Conservation (phyloP, 2,329 filamentous ascomycete species). For the Alternaria panax region DNA sequence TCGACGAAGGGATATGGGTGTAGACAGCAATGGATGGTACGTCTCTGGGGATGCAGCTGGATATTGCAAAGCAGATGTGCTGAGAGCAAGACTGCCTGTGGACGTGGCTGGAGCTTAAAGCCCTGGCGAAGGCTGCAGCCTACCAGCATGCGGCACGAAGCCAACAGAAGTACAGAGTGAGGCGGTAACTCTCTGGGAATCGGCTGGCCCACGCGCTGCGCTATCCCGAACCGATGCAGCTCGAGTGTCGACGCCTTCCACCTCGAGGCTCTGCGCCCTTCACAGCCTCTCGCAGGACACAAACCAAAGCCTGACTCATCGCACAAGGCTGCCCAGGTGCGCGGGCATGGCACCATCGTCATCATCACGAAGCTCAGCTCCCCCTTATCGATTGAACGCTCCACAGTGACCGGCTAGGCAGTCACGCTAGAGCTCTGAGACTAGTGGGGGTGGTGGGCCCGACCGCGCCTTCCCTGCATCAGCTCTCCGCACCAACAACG, state of each 20-base stretch:
- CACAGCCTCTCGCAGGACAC: background rate
- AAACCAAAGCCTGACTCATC: slow-evolving; percentile 17
- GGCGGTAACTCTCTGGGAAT: slow-evolving; percentile 33
- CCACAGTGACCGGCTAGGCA: slow-evolving; percentile 30
- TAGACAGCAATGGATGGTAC: background rate
- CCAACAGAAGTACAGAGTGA: slow-evolving; percentile 27
- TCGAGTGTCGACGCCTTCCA: slow-evolving; percentile 15
- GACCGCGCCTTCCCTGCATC: slow-evolving; percentile 33
- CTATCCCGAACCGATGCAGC: slow-evolving; percentile 18
- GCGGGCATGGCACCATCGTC: slow-evolving; percentile 4
- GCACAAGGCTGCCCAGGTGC: slow-evolving; percentile 18
- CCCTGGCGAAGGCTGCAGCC: slow-evolving; percentile 30
- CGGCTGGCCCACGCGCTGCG: slow-evolving; percentile 24
- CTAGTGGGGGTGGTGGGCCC: slow-evolving; percentile 29
- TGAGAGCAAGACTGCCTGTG: slow-evolving; percentile 15
- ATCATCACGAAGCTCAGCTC: slow-evolving; percentile 10
- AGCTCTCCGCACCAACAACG: slow-evolving; percentile 23
- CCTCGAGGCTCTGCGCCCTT: slow-evolving; percentile 21
- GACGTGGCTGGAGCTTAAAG: slow-evolving; percentile 34
- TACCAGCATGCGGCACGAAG: slow-evolving; percentile 28
- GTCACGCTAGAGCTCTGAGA: slow-evolving; percentile 19
- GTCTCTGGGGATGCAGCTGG: background rate
- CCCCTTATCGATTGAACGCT: slow-evolving; percentile 27
- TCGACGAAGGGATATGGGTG: background rate
- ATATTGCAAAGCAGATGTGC: slow-evolving; percentile 1